phyloP scores from a whole-genome alignment of 1,284 basidiomycete species.

The Rhizoctonia solani region DNA sequence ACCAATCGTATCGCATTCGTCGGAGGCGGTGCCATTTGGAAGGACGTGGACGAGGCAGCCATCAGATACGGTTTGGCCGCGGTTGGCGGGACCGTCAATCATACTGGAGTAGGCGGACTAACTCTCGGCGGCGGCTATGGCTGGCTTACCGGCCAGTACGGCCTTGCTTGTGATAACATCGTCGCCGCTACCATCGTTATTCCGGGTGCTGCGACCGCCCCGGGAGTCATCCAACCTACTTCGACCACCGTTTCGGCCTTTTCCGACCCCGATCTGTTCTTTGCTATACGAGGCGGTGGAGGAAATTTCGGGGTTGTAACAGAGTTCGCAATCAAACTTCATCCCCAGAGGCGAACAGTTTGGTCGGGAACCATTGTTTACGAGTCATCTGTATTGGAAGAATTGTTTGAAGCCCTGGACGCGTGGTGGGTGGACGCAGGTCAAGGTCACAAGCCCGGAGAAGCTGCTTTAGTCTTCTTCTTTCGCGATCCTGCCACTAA shows the following conservation, averaged over 20 bases:
- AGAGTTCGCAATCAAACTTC: conserved; percentile 33
- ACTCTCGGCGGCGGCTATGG: conserved; percentile 45
- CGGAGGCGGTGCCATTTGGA: conserved; percentile 42
- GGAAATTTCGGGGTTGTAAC: conserved; percentile 36
- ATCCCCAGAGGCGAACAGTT: conserved; percentile 26
- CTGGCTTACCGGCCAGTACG: conserved; percentile 41
- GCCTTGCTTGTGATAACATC: conserved; percentile 44
- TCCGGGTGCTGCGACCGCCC: conserved; percentile 3
- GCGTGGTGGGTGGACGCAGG: conserved; percentile 12
- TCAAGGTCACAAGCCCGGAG: not conserved
- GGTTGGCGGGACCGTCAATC: conserved; percentile 43
- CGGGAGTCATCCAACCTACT: conserved; percentile 5
- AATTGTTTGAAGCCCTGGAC: conserved; percentile 5
- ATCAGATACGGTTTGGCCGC: conserved; percentile 40
- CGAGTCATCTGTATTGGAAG: not conserved
- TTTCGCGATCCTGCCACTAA: not conserved
- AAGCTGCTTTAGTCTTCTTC: conserved; percentile 17
- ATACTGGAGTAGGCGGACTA: conserved; percentile 43
- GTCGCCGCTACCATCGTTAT: conserved; percentile 38
- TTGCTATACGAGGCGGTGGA: conserved; percentile 34
- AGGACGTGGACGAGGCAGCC: conserved; percentile 41
- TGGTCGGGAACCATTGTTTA: conserved; percentile 25
- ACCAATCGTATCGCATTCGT: conserved; percentile 39
- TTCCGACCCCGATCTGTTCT: conserved; percentile 32
- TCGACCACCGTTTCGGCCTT: conserved; percentile 19